Conservation (phyloP, 352 stramenopile genomes). For the Phytophthora syringae region DNA sequence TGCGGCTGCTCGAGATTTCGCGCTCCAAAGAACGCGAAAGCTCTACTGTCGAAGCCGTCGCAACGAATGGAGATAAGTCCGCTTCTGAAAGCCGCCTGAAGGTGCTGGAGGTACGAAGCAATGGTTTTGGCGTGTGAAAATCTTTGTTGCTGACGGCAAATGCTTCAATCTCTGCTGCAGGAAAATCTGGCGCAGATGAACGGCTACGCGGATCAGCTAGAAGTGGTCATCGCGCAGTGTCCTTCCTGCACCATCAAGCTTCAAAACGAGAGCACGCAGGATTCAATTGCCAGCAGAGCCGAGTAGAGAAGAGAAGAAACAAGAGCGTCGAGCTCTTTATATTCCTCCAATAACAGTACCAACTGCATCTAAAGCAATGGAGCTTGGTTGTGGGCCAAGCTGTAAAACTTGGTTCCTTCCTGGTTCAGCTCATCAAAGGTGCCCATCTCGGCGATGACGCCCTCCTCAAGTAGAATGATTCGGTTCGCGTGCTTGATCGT, state of each 20-base stretch:
- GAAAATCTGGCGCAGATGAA: slow-evolving; percentile 85
- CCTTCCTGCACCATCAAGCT: slow-evolving; percentile 74
- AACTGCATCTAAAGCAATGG: slow-evolving; percentile 52
- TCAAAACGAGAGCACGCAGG: slow-evolving; percentile 70
- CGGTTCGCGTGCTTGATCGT: slow-evolving; percentile 87
- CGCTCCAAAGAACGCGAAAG: slow-evolving; percentile 13
- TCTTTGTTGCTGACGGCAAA: neutral
- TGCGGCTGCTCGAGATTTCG: slow-evolving; percentile 32
- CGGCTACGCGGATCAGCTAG: slow-evolving; percentile 77
- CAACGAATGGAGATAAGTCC: slow-evolving; percentile 24
- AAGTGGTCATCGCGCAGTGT: slow-evolving; percentile 77
- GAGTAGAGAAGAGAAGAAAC: slow-evolving; percentile 20
- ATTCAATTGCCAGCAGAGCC: slow-evolving; percentile 30
- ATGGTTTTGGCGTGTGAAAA: neutral
- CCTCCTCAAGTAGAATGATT: slow-evolving; percentile 87
- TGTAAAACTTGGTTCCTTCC: slow-evolving; percentile 82
- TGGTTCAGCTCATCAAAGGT: slow-evolving; percentile 81
- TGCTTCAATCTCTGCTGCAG: too few relatives aligned
- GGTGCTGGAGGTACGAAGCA: slow-evolving; percentile 59
- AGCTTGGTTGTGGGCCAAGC: slow-evolving; percentile 69
- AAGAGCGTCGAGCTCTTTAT: slow-evolving; percentile 24
- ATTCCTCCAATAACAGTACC: slow-evolving; percentile 33
- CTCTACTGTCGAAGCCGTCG: neutral
- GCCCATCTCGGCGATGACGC: slow-evolving; percentile 76
- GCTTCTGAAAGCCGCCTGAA: slow-evolving; percentile 54